Evolutionary conservation across 495 filamentous ascomycete species (phyloP), one percentile per base, ranked within the genome.

Genomic region (Aspergillus bridgeri): DNA sequence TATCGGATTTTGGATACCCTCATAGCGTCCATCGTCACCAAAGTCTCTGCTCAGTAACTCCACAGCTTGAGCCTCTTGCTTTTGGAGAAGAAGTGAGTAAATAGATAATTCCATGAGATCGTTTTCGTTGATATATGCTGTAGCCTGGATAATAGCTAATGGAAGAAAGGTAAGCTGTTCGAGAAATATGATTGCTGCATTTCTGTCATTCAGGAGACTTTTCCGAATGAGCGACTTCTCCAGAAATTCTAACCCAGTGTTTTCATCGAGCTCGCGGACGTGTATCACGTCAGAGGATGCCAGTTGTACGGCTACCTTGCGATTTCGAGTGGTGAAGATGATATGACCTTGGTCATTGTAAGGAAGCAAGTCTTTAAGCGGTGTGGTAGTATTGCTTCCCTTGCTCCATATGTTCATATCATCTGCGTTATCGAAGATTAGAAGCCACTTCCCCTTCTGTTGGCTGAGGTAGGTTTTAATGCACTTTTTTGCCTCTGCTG

Each of bases 101-200:
- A 51, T 24, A 49, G 47, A 51, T 21, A 73, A 15, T 4, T 56
- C 60, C 18, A 59, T 60, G 0, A 43, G 25, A 7, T 27, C 7
- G 24, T 74, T 80, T 54, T 73, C 65, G 48, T 72, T 71, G n/a
- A 83, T 79, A 57, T 75, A 83, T 8, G 77, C 68, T 13, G 75
- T 66, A 3, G 80, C 80, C 57, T 83, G 79, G 25, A 60, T 67
- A 27, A 82, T 66, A 3, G 80, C 79, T 6, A 84, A 66, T 7
- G 79, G 79, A 5, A 81, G 66, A 43, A 62, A 66, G 21, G 65
- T 66, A 23, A 83, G 66, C 20, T 66, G 54, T 49, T 69, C 48
- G 1, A 80, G 64, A 22, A 83, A 68, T 11, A n/a, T 47, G 11
- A 48, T 55, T 7, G 63, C 38, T 17, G 67, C 48, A 29, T 19